Conservation (phyloP, 139 green algal genomes). For the Zygnema circumcarinatum region DNA sequence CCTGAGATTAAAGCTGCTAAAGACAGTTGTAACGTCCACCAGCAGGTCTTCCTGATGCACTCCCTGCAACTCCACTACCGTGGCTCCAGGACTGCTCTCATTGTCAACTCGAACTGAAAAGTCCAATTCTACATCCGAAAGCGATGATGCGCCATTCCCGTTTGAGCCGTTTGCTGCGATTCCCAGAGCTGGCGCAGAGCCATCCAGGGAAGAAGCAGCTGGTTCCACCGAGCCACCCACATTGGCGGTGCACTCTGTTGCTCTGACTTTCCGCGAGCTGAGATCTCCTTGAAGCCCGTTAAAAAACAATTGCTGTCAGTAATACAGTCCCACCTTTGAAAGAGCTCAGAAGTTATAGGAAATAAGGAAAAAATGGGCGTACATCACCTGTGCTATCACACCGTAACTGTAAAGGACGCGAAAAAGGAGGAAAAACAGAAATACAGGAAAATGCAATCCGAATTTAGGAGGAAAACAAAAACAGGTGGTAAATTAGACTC, state of each 20-base stretch:
- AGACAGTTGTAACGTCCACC: constrained; percentile 9
- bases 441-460: background rate
- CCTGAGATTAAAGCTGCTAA: constrained; percentile 1
- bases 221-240: background rate
- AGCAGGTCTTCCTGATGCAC: constrained; percentile 32
- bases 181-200: background rate
- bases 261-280: background rate
- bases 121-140: background rate
- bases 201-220: background rate
- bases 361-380: too few species aligned
- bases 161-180: background rate
- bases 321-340: background rate
- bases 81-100: constrained; percentile 12
- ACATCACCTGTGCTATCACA: background rate
- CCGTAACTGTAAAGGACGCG: background rate
- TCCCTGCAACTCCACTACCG: constrained; percentile 31
- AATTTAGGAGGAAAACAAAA: background rate
- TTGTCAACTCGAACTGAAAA: constrained; percentile 45
- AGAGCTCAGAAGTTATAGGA: too few species aligned
- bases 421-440: background rate
- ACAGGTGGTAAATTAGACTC: background rate
- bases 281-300: background rate
- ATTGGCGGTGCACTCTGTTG: background rate
- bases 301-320: background rate
- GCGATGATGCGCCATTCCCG: background rate